Percentiles rank a stretch among this genome's conserved stretches.
Evolutionary conservation across 75 land plant species (phyloP).

Genomic region (Picea glauca): DNA sequence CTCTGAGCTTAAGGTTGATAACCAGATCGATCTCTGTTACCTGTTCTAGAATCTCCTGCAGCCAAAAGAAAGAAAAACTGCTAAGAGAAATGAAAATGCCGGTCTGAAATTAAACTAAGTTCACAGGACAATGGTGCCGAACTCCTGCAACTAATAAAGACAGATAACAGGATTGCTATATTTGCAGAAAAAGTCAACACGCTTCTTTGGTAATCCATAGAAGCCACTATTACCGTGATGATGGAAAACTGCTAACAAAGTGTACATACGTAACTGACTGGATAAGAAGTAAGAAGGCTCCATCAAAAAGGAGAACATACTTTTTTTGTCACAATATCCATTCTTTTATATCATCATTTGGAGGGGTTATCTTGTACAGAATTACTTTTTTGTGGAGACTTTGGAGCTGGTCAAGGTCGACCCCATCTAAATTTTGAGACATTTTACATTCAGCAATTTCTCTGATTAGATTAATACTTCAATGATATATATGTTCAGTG

Average conservation of each 20-base stretch:
- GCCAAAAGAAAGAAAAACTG: not conserved
- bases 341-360: no score
- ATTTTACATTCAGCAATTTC: no score
- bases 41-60: slow-evolving; percentile 81
- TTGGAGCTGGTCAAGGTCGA: no score
- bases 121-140: not conserved
- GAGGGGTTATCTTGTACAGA: no score
- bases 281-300: not conserved
- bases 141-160: not conserved
- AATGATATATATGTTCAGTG: no score
- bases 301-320: not conserved
- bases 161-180: not conserved
- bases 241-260: not conserved
- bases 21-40: slow-evolving; percentile 88
- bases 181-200: not conserved
- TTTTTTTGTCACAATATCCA: not conserved
- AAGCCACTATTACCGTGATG: not conserved
- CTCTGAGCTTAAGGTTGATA: slow-evolving; percentile 79
- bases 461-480: no score
- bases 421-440: no score
- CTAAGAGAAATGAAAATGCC: not conserved
- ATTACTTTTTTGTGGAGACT: no score
- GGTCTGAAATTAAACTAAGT: not conserved
- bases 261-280: not conserved
- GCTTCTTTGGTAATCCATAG: not conserved